Conservation (phyloP, 805 yeast species). For the Yarrowia hollandica region DNA sequence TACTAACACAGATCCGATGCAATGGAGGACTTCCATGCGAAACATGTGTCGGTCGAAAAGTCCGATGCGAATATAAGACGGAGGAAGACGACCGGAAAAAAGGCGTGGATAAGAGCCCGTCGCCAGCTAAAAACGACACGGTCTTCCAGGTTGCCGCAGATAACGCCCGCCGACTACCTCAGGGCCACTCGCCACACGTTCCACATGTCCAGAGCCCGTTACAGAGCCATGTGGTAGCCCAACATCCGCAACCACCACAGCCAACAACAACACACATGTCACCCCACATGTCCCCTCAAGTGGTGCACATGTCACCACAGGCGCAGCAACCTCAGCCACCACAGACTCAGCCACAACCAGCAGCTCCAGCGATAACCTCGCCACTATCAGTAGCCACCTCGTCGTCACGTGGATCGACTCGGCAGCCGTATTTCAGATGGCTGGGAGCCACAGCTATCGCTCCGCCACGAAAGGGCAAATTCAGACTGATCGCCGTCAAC, state of each 20-base stretch:
- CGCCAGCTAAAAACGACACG: not conserved
- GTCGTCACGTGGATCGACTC: constrained; percentile 20
- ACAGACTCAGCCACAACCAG: not conserved
- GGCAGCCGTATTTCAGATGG: constrained; percentile 40
- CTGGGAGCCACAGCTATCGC: constrained; percentile 40
- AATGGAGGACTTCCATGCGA: constrained; percentile 36
- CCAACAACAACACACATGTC: not conserved
- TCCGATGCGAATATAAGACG: constrained; percentile 33
- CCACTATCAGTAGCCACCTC: constrained; percentile 6
- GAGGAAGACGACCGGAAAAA: constrained; percentile 19
- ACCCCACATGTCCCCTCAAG: not conserved
- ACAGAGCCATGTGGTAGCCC: constrained; percentile 3
- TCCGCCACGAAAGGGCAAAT: constrained; percentile 37
- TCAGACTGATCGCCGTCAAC: constrained; percentile 38
- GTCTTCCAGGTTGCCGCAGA: not conserved
- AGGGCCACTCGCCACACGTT: not conserved
- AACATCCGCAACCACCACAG: not conserved
- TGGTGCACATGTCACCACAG: not conserved
- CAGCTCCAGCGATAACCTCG: not conserved
- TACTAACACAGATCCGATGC: constrained; percentile 34
- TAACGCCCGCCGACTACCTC: not conserved
- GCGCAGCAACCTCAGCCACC: not conserved
- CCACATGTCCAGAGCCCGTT: not conserved
- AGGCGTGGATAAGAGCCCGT: not conserved
- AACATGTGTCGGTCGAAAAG: constrained; percentile 31